Percentiles rank a stretch among this genome's conserved stretches.
Conservation (phyloP, 345 rosid species). For the Cochlearia excelsa region DNA sequence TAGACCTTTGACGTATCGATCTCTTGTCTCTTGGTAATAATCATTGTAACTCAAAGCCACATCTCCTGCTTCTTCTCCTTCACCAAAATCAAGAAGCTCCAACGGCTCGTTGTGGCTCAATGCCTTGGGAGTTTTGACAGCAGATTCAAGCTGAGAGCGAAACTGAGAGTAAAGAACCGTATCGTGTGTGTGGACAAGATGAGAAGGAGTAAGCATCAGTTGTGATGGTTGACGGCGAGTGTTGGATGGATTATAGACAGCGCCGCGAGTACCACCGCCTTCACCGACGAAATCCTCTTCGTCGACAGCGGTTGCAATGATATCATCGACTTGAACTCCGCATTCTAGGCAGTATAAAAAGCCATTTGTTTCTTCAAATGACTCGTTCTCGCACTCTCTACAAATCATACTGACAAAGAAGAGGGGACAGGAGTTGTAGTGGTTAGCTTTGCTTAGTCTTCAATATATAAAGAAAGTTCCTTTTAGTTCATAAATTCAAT, state of each 20-base stretch:
- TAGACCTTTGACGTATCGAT: conserved; percentile 67
- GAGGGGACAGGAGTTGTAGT: no score
- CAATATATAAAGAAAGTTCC: no score
- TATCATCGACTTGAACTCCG: conserved; percentile 40
- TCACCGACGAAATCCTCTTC: conserved; percentile 53
- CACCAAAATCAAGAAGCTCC: conserved; percentile 53
- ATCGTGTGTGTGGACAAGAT: conserved; percentile 17
- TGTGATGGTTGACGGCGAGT: conserved; percentile 32
- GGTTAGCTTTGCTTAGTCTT: no score
- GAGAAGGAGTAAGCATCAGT: conserved; percentile 20
- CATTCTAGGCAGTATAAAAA: conserved; percentile 58
- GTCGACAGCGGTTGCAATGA: conserved; percentile 58
- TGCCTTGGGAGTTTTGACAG: neutral
- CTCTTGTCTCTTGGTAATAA: conserved; percentile 63
- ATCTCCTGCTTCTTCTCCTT: neutral
- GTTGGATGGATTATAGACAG: conserved; percentile 37
- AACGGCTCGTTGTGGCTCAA: conserved; percentile 35
- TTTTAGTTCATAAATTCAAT: no score
- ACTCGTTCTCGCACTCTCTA: conserved; percentile 47
- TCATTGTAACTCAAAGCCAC: conserved; percentile 45
- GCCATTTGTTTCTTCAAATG: conserved; percentile 52
- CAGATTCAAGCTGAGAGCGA: conserved; percentile 40
- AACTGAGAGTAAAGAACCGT: conserved; percentile 38
- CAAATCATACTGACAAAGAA: conserved; percentile 31
- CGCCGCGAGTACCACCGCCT: conserved; percentile 44